Conservation (phyloP, 1,139 yeast species). For the Zygoascus sp. region DNA sequence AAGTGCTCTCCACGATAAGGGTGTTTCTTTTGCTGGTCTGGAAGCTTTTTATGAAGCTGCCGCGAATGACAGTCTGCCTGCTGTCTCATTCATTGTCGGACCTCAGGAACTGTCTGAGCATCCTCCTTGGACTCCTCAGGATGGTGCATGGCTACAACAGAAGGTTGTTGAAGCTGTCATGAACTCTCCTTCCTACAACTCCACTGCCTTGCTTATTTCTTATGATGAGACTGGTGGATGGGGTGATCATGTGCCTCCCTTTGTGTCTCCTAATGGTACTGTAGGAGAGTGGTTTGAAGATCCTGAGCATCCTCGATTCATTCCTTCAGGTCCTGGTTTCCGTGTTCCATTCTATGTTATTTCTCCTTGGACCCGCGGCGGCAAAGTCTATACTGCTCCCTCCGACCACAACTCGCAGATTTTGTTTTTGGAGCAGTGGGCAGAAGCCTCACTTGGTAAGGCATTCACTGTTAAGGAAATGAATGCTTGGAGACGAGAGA, state of each 20-base stretch:
- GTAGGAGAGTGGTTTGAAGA: slow-evolving; percentile 26
- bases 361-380: slow-evolving; percentile 30
- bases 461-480: slow-evolving; percentile 18
- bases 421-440: slow-evolving; percentile 26
- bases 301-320: slow-evolving; percentile 17
- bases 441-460: slow-evolving; percentile 20
- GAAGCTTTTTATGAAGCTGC: slow-evolving; percentile 23
- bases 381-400: slow-evolving; percentile 27
- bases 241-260: slow-evolving; percentile 29
- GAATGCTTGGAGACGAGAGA: slow-evolving; percentile 26
- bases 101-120: slow-evolving; percentile 28
- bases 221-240: slow-evolving; percentile 31
- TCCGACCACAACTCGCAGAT: slow-evolving; percentile 29
- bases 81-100: slow-evolving; percentile 28
- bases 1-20: slow-evolving; percentile 22
- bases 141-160: slow-evolving; percentile 29
- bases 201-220: slow-evolving; percentile 26
- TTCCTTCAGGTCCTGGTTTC: slow-evolving; percentile 30
- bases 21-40: slow-evolving; percentile 24
- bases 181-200: slow-evolving; percentile 24
- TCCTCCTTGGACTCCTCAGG: slow-evolving; percentile 25
- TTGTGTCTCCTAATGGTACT: slow-evolving; percentile 26
- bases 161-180: slow-evolving; percentile 24
- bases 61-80: slow-evolving; percentile 26
- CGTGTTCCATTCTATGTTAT: slow-evolving; percentile 26